Conservation (phyloP, 2,329 filamentous ascomycete species). For the Talaromyces atroroseus region DNA sequence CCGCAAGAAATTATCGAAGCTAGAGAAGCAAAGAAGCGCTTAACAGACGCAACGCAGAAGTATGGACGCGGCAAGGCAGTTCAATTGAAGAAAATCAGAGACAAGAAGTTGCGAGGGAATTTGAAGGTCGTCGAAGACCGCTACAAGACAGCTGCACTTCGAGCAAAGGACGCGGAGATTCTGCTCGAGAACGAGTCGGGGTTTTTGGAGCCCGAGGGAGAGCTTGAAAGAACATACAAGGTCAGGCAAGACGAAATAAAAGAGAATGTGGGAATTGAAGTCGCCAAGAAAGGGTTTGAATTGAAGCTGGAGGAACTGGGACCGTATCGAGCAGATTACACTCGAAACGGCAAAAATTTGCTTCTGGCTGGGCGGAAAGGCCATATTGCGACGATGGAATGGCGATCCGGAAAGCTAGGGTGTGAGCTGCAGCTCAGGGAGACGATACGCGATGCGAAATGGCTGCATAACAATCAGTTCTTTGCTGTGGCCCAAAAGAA, state of each 20-base stretch:
- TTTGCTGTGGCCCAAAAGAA: constrained; percentile 97
- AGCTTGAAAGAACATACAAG: constrained; percentile 87
- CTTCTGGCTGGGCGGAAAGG: constrained; percentile 85
- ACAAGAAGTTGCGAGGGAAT: constrained; percentile 84
- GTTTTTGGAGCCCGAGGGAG: constrained; percentile 80
- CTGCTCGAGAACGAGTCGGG: constrained; percentile 80
- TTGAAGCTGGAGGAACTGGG: constrained; percentile 76
- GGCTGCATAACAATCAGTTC: constrained; percentile 88
- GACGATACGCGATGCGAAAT: constrained; percentile 81
- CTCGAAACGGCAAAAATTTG: constrained; percentile 78
- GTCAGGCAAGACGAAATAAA: constrained; percentile 83
- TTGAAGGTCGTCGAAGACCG: constrained; percentile 73
- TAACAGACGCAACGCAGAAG: constrained; percentile 57
- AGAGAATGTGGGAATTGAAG: constrained; percentile 68
- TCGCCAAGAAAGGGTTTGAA: constrained; percentile 89
- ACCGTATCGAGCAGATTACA: constrained; percentile 85
- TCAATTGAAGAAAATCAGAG: constrained; percentile 65
- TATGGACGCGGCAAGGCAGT: constrained; percentile 83
- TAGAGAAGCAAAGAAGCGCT: constrained; percentile 34
- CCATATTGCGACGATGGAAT: constrained; percentile 94
- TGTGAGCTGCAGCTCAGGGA: constrained; percentile 89
- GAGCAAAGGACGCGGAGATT: constrained; percentile 93
- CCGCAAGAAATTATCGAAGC: constrained; percentile 25
- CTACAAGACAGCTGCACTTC: constrained; percentile 72
- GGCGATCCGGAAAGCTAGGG: constrained; percentile 82